Percentiles rank a stretch among this genome's conserved stretches.
Conservation (phyloP, 148 eudicot species). For the Chenopodium suecicum region DNA sequence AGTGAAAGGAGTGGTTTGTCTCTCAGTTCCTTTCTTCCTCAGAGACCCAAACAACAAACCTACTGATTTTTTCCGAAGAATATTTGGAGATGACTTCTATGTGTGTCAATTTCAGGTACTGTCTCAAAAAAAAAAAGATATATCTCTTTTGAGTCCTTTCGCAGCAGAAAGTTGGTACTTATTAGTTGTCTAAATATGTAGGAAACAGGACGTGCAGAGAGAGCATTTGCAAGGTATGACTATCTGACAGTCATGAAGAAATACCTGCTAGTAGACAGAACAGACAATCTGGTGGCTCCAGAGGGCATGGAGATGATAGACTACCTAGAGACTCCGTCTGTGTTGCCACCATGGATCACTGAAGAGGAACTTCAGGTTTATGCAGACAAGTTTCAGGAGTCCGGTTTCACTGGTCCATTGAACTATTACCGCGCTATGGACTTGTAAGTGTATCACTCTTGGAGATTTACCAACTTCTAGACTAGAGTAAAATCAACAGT, state of each 20-base stretch:
- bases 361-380: conserved; percentile 50
- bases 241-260: conserved; percentile 51
- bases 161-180: neutral
- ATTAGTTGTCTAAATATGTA: neutral
- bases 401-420: conserved; percentile 58
- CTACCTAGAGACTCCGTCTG: conserved; percentile 44
- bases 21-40: conserved; percentile 39
- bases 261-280: conserved; percentile 36
- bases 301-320: conserved; percentile 56
- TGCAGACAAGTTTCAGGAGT: conserved; percentile 55
- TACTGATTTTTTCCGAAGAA: conserved; percentile 26
- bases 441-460: conserved; percentile 31
- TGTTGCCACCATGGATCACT: conserved; percentile 54
- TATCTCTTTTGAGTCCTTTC: too few species aligned
- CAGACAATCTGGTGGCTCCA: conserved; percentile 44
- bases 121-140: neutral
- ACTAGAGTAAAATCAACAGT: neutral
- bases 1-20: conserved; percentile 44
- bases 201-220: conserved; percentile 11
- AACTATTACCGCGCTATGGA: conserved; percentile 62
- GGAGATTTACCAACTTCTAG: neutral
- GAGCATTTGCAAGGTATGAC: conserved; percentile 54
- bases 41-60: conserved; percentile 31
- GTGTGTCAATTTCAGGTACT: conserved; percentile 51
- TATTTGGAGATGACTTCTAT: conserved; percentile 41